Conservation (phyloP, 1,284 basidiomycete species). For the Psilocybe mexicana region DNA sequence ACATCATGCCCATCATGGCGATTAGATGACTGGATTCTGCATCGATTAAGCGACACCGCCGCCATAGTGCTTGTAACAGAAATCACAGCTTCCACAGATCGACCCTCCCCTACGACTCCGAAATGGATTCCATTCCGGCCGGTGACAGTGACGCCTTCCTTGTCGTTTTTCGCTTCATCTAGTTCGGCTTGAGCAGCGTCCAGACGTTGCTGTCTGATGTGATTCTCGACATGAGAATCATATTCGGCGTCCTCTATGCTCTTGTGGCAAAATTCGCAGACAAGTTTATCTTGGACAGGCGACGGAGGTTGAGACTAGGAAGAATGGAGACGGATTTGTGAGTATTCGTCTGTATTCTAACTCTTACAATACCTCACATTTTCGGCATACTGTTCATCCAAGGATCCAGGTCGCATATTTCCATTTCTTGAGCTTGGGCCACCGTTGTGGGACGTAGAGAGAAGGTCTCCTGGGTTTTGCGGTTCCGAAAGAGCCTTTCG, state of each 20-base stretch:
- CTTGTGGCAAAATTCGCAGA: slow-evolving; percentile 28
- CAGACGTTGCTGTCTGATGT: slow-evolving; percentile 26
- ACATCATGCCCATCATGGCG: slow-evolving; percentile 24
- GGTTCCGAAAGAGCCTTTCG: slow-evolving; percentile 7
- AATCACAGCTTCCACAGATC: slow-evolving; percentile 26
- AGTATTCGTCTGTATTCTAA: not conserved
- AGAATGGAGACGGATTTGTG: not conserved
- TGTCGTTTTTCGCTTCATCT: slow-evolving; percentile 34
- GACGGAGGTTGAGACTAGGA: not conserved
- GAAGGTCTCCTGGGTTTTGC: not conserved
- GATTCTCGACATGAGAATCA: slow-evolving; percentile 28
- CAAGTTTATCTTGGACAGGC: slow-evolving; percentile 12
- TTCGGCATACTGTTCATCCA: not conserved
- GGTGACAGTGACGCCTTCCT: slow-evolving; percentile 35
- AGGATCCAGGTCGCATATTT: not conserved
- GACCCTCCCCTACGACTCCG: slow-evolving; percentile 31
- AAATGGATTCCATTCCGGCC: slow-evolving; percentile 35
- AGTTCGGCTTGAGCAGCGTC: slow-evolving; percentile 25
- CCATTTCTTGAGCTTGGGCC: not conserved
- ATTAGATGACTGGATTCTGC: slow-evolving; percentile 24
- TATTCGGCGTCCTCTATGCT: slow-evolving; percentile 22
- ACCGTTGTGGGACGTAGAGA: not conserved
- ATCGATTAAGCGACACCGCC: slow-evolving; percentile 26
- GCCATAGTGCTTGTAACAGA: slow-evolving; percentile 26
- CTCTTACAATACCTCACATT: not conserved